Evolutionary conservation across 2,329 filamentous ascomycete species (phyloP).

Genomic region (Blumeria hordei): DNA sequence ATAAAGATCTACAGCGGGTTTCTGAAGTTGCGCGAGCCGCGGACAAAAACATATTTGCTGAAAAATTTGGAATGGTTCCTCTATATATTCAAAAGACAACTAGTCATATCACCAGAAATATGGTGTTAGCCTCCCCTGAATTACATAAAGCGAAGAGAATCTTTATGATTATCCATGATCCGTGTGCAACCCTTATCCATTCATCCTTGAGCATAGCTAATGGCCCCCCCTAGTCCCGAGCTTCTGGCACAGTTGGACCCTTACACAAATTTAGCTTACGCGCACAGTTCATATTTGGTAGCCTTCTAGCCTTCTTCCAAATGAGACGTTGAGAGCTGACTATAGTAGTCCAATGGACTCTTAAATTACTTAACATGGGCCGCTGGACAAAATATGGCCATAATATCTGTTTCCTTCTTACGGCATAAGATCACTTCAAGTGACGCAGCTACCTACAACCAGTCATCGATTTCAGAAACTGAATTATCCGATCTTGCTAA

Average conservation of each 20-base stretch:
- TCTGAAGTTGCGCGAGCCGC: constrained; percentile 60
- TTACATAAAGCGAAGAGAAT: constrained; percentile 43
- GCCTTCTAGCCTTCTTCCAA: constrained; percentile 17
- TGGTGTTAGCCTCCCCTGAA: constrained; percentile 58
- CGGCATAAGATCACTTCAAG: constrained; percentile 29
- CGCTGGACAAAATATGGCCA: constrained; percentile 45
- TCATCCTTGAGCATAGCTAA: neutral
- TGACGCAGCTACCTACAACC: constrained; percentile 1
- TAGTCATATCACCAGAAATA: constrained; percentile 59
- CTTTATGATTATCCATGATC: constrained; percentile 75
- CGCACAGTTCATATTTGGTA: constrained; percentile 78
- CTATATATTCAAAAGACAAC: constrained; percentile 54
- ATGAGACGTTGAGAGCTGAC: constrained; percentile 9
- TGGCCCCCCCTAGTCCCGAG: constrained; percentile 30
- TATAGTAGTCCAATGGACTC: constrained; percentile 51
- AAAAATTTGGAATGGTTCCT: constrained; percentile 54
- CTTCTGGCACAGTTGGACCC: constrained; percentile 41
- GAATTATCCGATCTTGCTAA: constrained; percentile 16
- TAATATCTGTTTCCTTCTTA: constrained; percentile 83
- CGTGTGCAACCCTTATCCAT: constrained; percentile 27
- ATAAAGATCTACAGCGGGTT: constrained; percentile 34
- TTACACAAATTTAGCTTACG: constrained; percentile 47
- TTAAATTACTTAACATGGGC: constrained; percentile 73
- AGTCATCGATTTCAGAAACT: neutral
- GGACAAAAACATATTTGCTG: constrained; percentile 46